These are phyloP conservation scores for Marasmius tenuissimus DNA, from an alignment of 1,284 basidiomycete species.

Conservation along the genomic window DNA sequence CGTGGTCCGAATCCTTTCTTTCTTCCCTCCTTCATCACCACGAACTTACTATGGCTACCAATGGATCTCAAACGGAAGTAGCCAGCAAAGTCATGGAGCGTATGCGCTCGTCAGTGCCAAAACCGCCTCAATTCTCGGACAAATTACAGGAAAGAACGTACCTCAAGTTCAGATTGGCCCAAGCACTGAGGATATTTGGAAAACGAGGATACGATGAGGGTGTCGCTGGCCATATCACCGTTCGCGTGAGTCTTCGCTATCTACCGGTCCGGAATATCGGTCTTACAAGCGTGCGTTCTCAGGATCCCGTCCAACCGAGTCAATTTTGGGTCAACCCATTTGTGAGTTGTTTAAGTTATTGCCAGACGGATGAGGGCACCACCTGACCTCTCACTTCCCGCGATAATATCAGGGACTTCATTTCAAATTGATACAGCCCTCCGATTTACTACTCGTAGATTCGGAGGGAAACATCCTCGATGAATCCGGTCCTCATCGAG, in stretches of 20 bases:
- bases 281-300: neutral
- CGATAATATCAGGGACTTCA: constrained; percentile 18
- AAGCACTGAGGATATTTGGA: constrained; percentile 48
- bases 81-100: neutral
- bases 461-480: neutral
- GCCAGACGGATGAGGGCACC: too few species aligned
- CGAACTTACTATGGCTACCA: too few species aligned
- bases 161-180: constrained; percentile 54
- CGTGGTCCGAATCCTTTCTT: too few species aligned
- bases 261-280: too few species aligned
- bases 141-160: constrained; percentile 47
- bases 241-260: constrained; percentile 31
- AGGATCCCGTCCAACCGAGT: constrained; percentile 1
- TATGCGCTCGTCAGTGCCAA: neutral
- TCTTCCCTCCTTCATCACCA: too few species aligned
- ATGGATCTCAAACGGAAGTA: neutral
- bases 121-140: constrained; percentile 29
- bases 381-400: too few species aligned
- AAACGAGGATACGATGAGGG: constrained; percentile 37
- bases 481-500: constrained; percentile 5
- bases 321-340: constrained; percentile 43
- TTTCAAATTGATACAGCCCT: constrained; percentile 5
- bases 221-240: constrained; percentile 61
- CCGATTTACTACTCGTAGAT: constrained; percentile 5
- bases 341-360: constrained; percentile 21